These are phyloP conservation scores for Theobroma cacao DNA, from an alignment of 345 rosid genomes.

Conservation along the genomic window DNA sequence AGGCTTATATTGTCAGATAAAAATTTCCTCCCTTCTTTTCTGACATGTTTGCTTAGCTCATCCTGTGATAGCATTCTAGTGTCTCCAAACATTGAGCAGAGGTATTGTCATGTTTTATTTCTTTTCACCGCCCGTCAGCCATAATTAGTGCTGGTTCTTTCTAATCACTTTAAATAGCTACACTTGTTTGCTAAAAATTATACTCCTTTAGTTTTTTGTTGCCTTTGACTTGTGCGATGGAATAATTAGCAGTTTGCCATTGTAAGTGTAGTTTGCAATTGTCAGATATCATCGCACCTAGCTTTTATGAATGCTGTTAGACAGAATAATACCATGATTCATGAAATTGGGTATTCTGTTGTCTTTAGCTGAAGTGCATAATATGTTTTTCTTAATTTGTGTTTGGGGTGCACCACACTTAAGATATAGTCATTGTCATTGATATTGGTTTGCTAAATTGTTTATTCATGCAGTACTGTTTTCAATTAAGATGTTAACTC, in stretches of 20 bases:
- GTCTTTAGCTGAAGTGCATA: not conserved
- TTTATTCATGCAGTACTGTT: not conserved
- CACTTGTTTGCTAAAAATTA: not conserved
- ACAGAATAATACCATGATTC: not conserved
- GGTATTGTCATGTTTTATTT: constrained; percentile 40
- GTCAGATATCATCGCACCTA: not conserved
- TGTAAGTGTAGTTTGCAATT: not conserved
- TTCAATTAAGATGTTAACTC: not conserved
- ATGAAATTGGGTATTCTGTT: not conserved
- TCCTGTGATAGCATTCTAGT: constrained; percentile 49
- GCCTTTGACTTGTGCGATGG: not conserved
- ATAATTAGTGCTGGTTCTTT: not conserved
- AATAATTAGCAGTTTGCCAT: not conserved
- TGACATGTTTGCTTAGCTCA: constrained; percentile 72
- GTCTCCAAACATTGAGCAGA: constrained; percentile 59
- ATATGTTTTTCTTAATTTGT: not conserved
- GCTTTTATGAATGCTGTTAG: not conserved
- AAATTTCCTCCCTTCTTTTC: constrained; percentile 66
- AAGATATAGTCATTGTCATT: not conserved
- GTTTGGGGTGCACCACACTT: not conserved
- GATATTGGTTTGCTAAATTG: not conserved
- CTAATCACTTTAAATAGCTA: not conserved
- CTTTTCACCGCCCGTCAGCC: not conserved
- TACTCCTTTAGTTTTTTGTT: not conserved
- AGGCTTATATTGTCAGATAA: constrained; percentile 74